These are phyloP conservation scores for Colletotrichum sp. DNA, from an alignment of 2,329 filamentous ascomycete species.

Conservation along the genomic window DNA sequence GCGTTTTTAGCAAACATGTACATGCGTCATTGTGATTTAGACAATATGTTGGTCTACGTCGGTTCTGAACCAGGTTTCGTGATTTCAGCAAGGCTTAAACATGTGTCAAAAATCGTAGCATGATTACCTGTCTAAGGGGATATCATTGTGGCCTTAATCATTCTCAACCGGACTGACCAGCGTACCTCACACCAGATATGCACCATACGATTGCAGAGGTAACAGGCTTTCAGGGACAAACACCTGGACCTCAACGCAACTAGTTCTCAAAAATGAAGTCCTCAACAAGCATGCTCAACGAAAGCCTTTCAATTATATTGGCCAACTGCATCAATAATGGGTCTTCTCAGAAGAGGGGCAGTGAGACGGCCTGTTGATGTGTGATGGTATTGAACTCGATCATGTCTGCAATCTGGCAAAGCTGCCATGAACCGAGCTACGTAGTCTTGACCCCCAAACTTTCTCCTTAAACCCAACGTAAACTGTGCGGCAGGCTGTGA, in stretches of 20 bases:
- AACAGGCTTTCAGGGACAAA: background rate
- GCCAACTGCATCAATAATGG: background rate
- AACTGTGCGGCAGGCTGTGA: background rate
- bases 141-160: background rate
- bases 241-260: background rate
- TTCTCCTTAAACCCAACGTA: background rate
- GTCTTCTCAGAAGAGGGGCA: background rate
- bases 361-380: background rate
- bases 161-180: background rate
- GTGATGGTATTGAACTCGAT: background rate
- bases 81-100: background rate
- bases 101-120: background rate
- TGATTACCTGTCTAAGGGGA: background rate
- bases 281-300: background rate
- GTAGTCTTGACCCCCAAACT: background rate
- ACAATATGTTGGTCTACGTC: background rate
- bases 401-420: background rate
- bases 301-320: background rate
- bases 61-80: background rate
- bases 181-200: background rate
- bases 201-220: fast-evolving
- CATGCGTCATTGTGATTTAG: background rate
- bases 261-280: background rate
- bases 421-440: background rate
- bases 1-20: background rate